Percentiles rank a stretch among this genome's conserved stretches.
Evolutionary conservation across 495 filamentous ascomycete genomes (phyloP).

Genomic region (Achaetomiella virescens): DNA sequence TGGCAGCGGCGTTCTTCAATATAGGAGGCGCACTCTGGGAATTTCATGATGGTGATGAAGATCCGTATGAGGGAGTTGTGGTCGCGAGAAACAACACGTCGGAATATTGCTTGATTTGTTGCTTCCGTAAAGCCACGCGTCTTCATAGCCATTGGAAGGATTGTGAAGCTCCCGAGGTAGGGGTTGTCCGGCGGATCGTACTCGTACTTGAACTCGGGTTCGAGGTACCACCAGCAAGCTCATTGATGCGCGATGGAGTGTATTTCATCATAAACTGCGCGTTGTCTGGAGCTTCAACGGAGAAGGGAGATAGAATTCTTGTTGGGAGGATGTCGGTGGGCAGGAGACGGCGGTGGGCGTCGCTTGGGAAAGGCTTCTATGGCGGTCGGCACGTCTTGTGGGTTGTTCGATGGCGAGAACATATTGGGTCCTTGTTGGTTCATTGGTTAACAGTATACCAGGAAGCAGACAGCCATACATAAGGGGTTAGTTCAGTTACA

Average conservation of each 20-base stretch:
- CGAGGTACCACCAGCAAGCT: not conserved
- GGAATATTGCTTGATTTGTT: not conserved
- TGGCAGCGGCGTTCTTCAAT: not conserved
- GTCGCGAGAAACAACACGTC: not conserved
- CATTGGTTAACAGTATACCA: too few relatives aligned
- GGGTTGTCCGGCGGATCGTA: not conserved
- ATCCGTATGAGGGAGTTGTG: not conserved
- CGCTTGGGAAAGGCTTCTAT: too few relatives aligned
- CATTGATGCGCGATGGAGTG: not conserved
- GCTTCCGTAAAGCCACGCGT: not conserved
- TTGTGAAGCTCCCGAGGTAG: not conserved
- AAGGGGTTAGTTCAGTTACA: too few relatives aligned
- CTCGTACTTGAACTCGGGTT: not conserved
- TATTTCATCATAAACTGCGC: not conserved
- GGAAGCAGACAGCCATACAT: too few relatives aligned
- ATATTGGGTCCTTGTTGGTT: too few relatives aligned
- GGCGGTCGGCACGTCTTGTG: too few relatives aligned
- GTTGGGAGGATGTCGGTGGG: too few relatives aligned
- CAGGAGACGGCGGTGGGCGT: too few relatives aligned
- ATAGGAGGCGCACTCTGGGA: not conserved
- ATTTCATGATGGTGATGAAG: not conserved
- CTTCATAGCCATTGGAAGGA: not conserved
- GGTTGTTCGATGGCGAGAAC: too few relatives aligned
- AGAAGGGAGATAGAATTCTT: too few relatives aligned
- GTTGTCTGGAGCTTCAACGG: too few relatives aligned